Evolutionary conservation across 1,284 basidiomycete genomes (phyloP).

Genomic region (Rhizopogon hawkerae): DNA sequence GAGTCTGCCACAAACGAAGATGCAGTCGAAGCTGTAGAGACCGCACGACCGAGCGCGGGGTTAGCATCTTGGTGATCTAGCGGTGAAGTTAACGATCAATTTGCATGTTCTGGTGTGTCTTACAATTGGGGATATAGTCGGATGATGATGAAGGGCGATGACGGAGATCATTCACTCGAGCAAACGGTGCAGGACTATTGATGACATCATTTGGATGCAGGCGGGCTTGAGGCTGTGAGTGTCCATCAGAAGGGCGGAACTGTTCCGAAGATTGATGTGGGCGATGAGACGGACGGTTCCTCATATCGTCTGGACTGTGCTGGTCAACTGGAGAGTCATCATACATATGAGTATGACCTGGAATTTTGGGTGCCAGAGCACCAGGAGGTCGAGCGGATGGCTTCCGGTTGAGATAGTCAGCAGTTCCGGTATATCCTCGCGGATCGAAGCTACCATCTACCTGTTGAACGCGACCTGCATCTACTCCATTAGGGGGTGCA

Average conservation of each 20-base stretch:
- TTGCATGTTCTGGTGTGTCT: constrained; percentile 7
- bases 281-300: constrained; percentile 17
- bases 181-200: constrained; percentile 6
- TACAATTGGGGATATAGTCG: constrained; percentile 18
- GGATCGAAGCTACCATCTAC: constrained; percentile 8
- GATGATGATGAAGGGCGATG: constrained; percentile 15
- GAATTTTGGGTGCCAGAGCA: constrained; percentile 26
- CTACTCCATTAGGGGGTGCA: constrained; percentile 4
- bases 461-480: constrained; percentile 4
- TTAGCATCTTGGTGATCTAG: constrained; percentile 13
- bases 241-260: constrained; percentile 17
- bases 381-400: constrained; percentile 27
- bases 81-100: neutral
- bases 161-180: constrained; percentile 19
- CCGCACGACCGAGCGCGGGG: constrained; percentile 20
- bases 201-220: constrained; percentile 12
- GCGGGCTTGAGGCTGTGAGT: constrained; percentile 12
- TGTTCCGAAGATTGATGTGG: constrained; percentile 15
- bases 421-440: constrained; percentile 6
- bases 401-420: constrained; percentile 15
- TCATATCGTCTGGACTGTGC: constrained; percentile 21
- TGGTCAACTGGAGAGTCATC: constrained; percentile 22
- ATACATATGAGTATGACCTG: constrained; percentile 20
- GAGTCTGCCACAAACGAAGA: constrained; percentile 24
- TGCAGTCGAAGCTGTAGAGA: constrained; percentile 24